A percentile compares a stretch with the other conserved stretches of the same genome.
These are phyloP conservation scores for Malania oleifera DNA, from an alignment of 164 flowering plant species.

Conservation along the genomic window DNA sequence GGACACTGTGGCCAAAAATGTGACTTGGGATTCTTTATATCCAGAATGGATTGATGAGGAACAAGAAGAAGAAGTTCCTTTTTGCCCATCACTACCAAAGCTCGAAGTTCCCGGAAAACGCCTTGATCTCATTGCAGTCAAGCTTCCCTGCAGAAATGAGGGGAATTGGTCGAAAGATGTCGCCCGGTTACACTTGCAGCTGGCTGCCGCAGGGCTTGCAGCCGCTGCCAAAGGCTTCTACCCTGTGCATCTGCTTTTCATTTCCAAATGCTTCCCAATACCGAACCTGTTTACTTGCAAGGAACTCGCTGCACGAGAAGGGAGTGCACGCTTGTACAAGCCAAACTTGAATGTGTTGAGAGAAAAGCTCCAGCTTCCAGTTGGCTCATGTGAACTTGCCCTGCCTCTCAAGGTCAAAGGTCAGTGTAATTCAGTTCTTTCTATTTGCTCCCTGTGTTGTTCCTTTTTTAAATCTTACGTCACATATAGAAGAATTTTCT, in stretches of 20 bases:
- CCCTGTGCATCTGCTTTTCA: constrained; percentile 36
- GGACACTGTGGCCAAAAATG: constrained; percentile 26
- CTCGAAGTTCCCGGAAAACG: constrained; percentile 29
- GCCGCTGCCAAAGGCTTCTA: constrained; percentile 31
- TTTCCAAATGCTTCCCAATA: constrained; percentile 41
- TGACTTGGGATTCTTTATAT: constrained; percentile 56
- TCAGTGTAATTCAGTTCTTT: no score
- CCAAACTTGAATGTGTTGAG: constrained; percentile 39
- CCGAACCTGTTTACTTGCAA: constrained; percentile 49
- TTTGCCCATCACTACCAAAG: constrained; percentile 45
- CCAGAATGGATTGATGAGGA: constrained; percentile 84
- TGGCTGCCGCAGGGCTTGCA: constrained; percentile 46
- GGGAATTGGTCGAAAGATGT: constrained; percentile 56
- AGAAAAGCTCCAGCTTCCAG: constrained; percentile 49
- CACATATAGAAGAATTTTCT: no score
- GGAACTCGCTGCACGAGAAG: constrained; percentile 38
- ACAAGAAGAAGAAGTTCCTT: constrained; percentile 50
- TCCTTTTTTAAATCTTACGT: no score
- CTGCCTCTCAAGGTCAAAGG: constrained; percentile 45
- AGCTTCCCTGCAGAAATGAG: constrained; percentile 47
- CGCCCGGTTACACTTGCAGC: constrained; percentile 54
- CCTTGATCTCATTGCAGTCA: constrained; percentile 45
- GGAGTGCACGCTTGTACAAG: constrained; percentile 43
- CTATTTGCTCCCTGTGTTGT: no score
- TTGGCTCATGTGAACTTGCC: constrained; percentile 58